Conservation (phyloP, 257 asterid genomes). For the Henckelia pumila region DNA sequence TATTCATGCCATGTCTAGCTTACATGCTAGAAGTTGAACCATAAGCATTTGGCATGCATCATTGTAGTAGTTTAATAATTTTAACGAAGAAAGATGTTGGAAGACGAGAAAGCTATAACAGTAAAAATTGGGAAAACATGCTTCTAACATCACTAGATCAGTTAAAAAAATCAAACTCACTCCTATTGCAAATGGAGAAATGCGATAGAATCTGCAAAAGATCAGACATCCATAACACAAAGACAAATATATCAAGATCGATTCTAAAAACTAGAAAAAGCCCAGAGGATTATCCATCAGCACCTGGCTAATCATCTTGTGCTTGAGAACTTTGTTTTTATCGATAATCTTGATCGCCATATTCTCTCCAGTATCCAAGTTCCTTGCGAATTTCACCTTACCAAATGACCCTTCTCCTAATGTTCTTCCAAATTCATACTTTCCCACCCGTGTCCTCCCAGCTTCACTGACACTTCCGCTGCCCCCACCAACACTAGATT, state of each 20-base stretch:
- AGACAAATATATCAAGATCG: too few species aligned
- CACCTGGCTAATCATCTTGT: slow-evolving; percentile 67
- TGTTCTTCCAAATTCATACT: slow-evolving; percentile 64
- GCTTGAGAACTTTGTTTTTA: slow-evolving; percentile 60
- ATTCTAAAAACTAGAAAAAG: too few species aligned
- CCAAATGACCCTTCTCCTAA: slow-evolving; percentile 68
- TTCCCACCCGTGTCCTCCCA: slow-evolving; percentile 56
- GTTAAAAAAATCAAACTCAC: background rate
- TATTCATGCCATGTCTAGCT: too few species aligned
- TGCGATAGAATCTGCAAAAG: background rate
- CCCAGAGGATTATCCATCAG: too few species aligned
- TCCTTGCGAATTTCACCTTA: slow-evolving; percentile 63
- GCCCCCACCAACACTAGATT: slow-evolving; percentile 32
- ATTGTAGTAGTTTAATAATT: too few species aligned
- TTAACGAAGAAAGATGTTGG: too few species aligned
- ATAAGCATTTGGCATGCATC: too few species aligned
- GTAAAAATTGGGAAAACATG: background rate
- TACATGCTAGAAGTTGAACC: too few species aligned
- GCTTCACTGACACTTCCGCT: slow-evolving; percentile 1
- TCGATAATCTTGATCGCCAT: slow-evolving; percentile 72
- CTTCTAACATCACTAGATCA: background rate
- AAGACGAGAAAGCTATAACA: too few species aligned
- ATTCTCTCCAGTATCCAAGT: slow-evolving; percentile 48
- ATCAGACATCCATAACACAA: background rate
- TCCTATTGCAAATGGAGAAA: background rate